Base-by-base conservation (phyloP, 2,329 filamentous ascomycete genomes). In the Ophiobolus disseminans region DNA sequence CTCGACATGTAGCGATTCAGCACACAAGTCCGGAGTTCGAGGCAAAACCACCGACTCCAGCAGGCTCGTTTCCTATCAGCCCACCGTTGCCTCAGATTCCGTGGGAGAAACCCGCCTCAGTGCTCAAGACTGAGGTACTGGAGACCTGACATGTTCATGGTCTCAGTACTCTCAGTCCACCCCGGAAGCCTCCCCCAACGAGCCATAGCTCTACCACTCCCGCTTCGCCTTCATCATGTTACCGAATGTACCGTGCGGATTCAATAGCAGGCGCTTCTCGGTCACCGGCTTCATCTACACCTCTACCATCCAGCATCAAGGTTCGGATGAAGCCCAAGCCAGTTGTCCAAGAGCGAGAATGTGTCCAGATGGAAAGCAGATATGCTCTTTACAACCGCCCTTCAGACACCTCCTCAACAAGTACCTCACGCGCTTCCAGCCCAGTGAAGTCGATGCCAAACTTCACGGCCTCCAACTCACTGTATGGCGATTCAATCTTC, bases 61-160 rank as follows among this genome's bases (percentile, higher is more conserved):
- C 61, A 11, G 65, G 66, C 2, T 55, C 65, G 4, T 70, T 68
- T 31, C 66, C 68, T 1, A 39, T 48, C 16, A 68, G 61, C 25
- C 63, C 66, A 10, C 57, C 60, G 7, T 28, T 63, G 6, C 40
- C 47, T 6, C 62, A 69, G 34, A 41, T 48, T 19, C 32, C 10
- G 4, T 66, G 60, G 58, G 38, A 37, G n/a, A 25, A 26, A 22
- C 20, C 48, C 6, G 26, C 43, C 8, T 35, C 42, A 11, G 31
- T 40, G 20, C 36, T 34, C 9, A 44, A 51, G 16, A 14, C 31
- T 9, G 35, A 46, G 22, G 38, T n/a, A n/a, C n/a, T n/a, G n/a
- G n/a, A 43, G 8, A 17, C 50, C 21, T 35, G 43, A 11, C 32
- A 42, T 5, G 38, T 40, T 2, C 55, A 46, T 22, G 54, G 55